These are phyloP conservation scores for Opeltia flavorubescens DNA, from an alignment of 495 filamentous ascomycete species.

Conservation along the genomic window DNA sequence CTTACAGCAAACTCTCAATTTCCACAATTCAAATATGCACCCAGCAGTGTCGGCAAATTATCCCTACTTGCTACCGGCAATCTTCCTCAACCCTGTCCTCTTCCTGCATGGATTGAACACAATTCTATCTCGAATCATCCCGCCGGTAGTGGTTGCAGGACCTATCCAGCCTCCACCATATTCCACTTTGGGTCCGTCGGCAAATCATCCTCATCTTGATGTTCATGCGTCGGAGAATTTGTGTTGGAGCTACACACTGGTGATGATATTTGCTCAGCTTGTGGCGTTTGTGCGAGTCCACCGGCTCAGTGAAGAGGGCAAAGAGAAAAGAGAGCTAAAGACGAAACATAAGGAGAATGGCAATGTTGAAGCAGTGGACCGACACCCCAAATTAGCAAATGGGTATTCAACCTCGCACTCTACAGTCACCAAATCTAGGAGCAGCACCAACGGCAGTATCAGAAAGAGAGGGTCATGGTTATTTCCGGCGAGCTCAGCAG, in stretches of 20 bases:
- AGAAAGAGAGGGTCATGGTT: background rate
- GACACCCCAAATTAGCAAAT: background rate
- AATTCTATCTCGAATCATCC: conserved; percentile 20
- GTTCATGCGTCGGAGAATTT: conserved; percentile 22
- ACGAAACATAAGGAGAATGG: background rate
- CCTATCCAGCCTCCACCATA: conserved; percentile 17
- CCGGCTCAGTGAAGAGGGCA: conserved; percentile 9
- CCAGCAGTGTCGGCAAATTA: conserved; percentile 17
- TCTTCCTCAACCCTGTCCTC: conserved; percentile 29
- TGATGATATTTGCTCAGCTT: conserved; percentile 17
- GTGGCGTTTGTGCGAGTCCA: conserved; percentile 13
- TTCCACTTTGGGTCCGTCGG: conserved; percentile 18
- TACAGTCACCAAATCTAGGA: background rate
- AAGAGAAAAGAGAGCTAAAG: conserved; percentile 8
- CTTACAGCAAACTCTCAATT: background rate
- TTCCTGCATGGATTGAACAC: conserved; percentile 28
- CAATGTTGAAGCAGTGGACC: background rate
- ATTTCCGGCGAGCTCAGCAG: background rate
- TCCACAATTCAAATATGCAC: conserved; percentile 13
- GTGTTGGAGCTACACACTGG: conserved; percentile 25
- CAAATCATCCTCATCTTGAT: conserved; percentile 19
- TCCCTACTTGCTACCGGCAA: conserved; percentile 26
- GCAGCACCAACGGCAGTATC: background rate
- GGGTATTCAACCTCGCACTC: background rate
- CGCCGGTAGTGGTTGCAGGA: conserved; percentile 14